These are phyloP conservation scores for Mariannaea sp. DNA, from an alignment of 2,329 filamentous ascomycete species.

Conservation along the genomic window DNA sequence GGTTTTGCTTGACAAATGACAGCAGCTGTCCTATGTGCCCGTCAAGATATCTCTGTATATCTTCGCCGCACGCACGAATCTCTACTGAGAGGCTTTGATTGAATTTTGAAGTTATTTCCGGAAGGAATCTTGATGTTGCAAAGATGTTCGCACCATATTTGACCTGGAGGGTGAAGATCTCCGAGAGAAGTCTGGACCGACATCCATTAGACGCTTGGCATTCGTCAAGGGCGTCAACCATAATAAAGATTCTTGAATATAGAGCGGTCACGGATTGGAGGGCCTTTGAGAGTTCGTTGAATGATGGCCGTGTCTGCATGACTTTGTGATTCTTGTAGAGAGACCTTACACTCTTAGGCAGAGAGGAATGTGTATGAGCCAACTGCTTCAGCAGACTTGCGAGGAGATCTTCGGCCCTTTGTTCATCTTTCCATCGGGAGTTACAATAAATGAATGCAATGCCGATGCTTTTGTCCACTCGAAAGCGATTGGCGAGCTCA, in stretches of 20 bases:
- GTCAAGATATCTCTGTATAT: constrained; percentile 6
- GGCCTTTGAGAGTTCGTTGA: not conserved
- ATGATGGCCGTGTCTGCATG: not conserved
- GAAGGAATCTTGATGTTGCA: not conserved
- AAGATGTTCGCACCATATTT: not conserved
- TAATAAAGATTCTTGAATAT: constrained; percentile 5
- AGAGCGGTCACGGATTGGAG: not conserved
- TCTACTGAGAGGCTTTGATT: not conserved
- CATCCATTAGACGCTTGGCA: not conserved
- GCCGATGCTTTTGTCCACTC: not conserved
- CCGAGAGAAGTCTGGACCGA: not conserved
- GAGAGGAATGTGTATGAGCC: not conserved
- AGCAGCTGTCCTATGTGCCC: no score
- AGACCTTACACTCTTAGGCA: constrained; percentile 1
- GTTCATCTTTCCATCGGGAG: not conserved
- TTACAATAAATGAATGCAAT: constrained; percentile 9
- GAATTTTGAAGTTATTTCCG: not conserved
- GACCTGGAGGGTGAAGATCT: not conserved
- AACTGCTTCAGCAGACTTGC: constrained; percentile 9
- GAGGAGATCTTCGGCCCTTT: not conserved
- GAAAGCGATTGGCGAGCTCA: not conserved
- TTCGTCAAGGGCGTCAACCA: constrained; percentile 13
- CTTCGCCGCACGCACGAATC: not conserved
- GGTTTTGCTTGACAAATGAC: no score
- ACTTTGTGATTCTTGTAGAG: constrained; percentile 9